Percentiles rank a stretch among this genome's conserved stretches.
Conservation (phyloP, 1,139 yeast species). For the Lodderomyces elongisporus region DNA sequence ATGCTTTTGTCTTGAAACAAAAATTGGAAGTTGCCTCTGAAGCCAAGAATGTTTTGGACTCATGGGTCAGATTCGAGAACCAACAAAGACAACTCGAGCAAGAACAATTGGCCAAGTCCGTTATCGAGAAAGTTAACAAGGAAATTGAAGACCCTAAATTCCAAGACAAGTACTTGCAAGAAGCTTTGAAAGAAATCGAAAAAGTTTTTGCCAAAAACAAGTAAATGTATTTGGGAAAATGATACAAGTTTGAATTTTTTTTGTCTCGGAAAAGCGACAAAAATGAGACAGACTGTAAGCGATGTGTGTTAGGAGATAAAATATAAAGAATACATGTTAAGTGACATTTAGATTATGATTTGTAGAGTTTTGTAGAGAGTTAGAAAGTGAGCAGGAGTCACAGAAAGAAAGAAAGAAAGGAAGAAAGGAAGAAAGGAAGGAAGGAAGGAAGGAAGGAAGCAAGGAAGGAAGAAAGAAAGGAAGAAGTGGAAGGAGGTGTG, state of each 20-base stretch:
- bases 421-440: slow-evolving; percentile 1
- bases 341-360: too few species aligned
- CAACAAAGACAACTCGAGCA: slow-evolving; percentile 96
- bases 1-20: slow-evolving; percentile 90
- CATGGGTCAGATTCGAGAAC: slow-evolving; percentile 98
- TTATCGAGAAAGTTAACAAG: slow-evolving; percentile 82
- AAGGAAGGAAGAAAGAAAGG: background rate
- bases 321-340: too few species aligned
- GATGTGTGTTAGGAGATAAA: too few species aligned
- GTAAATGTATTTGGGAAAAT: too few species aligned
- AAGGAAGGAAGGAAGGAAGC: background rate
- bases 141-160: slow-evolving; percentile 84
- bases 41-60: slow-evolving; percentile 93
- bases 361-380: too few species aligned
- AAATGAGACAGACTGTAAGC: too few species aligned
- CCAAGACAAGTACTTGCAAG: slow-evolving; percentile 89
- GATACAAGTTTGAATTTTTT: too few species aligned
- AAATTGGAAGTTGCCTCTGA: slow-evolving; percentile 78
- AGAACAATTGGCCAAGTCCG: slow-evolving; percentile 81
- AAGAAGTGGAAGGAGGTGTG: background rate
- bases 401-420: slow-evolving; percentile 4
- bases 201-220: slow-evolving; percentile 58
- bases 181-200: slow-evolving; percentile 90
- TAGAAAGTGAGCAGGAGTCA: too few species aligned
- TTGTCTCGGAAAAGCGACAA: too few species aligned